A percentile compares a stretch with the other conserved stretches of the same genome.
phyloP scores from a whole-genome alignment of 2,329 filamentous ascomycete genomes.

The Hymenoscyphus linearis region DNA sequence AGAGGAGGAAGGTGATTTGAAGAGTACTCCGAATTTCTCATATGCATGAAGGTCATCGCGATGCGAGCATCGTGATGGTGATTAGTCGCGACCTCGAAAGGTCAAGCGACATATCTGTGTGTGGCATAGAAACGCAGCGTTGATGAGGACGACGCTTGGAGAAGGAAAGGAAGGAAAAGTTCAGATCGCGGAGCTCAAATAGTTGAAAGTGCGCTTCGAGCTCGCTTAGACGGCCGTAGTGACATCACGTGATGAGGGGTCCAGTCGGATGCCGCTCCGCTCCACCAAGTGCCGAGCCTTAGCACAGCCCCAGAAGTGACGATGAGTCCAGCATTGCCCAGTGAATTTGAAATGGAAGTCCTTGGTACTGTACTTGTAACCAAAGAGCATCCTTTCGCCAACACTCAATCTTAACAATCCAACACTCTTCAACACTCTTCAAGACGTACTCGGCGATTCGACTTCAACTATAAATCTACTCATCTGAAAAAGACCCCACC shows the following conservation, averaged over 20 bases:
- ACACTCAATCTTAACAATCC: background rate
- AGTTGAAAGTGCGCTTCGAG: slow-evolving; percentile 7
- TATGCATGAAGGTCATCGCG: slow-evolving; percentile 51
- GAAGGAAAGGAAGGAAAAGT: slow-evolving; percentile 34
- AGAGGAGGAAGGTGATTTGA: slow-evolving; percentile 50
- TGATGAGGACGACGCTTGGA: slow-evolving; percentile 77
- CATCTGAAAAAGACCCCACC: background rate
- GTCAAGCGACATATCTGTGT: slow-evolving; percentile 50
- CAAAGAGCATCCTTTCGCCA: background rate
- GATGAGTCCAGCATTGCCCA: background rate
- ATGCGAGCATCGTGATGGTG: slow-evolving; percentile 22
- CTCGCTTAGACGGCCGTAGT: slow-evolving; percentile 1
- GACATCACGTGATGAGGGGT: background rate
- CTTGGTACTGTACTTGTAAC: too few relatives aligned
- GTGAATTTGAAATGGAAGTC: too few relatives aligned
- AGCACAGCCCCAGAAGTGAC: background rate
- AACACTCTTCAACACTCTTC: background rate
- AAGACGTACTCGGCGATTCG: background rate
- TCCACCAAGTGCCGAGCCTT: background rate
- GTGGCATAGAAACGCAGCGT: slow-evolving; percentile 96
- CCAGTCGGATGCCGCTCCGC: background rate
- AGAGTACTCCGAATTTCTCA: slow-evolving; percentile 99
- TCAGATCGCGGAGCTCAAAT: background rate
- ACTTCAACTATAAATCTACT: background rate
- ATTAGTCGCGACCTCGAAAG: slow-evolving; percentile 29